Evolutionary conservation across 495 filamentous ascomycete genomes (phyloP), one percentile per base, ranked within the genome.

Genomic region (Penicillium robsamsonii): DNA sequence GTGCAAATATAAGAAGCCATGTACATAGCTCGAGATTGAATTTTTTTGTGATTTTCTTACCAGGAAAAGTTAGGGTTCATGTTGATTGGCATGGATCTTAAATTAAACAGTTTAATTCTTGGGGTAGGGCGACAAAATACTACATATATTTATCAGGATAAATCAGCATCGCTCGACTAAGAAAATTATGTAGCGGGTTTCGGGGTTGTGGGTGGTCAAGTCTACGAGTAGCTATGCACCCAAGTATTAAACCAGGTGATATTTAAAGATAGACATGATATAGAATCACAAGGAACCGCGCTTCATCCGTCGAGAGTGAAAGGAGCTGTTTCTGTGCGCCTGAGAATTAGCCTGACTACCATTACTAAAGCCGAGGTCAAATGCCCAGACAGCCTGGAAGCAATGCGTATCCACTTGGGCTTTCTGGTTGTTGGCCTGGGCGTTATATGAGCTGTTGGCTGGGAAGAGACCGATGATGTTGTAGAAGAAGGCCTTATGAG

Each of bases 361-460:
- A 57, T 46, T 46, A 20, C 41, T 52, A 57, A 22, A n/a, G 41
- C 10, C n/a, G 42, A 50, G 31, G 40, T 52, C 48, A 52, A 57
- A 57, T 41, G 55, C 55, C 47, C 48, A 57, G n/a, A 57, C 33
- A 57, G 55, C 55, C 48, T 57, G 55, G 48, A 57, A 57, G 42
- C 55, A 57, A 52, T 57, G 55, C 48, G 48, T 52, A 46, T 57
- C 55, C 31, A 57, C 55, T 31, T 57, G 55, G 11, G 55, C 31
- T 22, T 57, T 57, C 48, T 57, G 55, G 41, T 46, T 51, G n/a
- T n/a, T 57, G 47, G 55, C 55, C 24, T 57, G 55, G 42, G 48
- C 30, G 22, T 57, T 57, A 33, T 58, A 58, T 25, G 55, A 52
- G 48, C 55, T 58, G 48, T 40, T 33, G 22, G 41, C 55, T 27